Evolutionary conservation across 1,139 yeast genomes (phyloP), one percentile per base, ranked within the genome.

Genomic region (Barnettozyma hawaiiensis): DNA sequence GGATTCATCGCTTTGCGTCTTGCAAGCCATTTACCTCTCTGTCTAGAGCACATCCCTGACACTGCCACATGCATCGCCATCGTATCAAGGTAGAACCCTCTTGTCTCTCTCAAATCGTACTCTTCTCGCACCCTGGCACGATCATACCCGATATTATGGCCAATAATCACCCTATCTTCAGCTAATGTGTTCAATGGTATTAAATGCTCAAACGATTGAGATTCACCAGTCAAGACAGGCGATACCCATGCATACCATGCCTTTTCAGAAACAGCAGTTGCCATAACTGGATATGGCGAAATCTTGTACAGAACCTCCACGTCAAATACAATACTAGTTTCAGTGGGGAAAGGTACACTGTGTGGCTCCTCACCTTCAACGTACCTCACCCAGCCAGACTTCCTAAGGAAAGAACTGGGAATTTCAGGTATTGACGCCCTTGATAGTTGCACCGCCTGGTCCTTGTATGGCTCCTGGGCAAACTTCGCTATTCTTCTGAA

Each of bases 241-340:
- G 96, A 87, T 1, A 87, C 81, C 99, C 99, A 94, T 0, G 82
- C 81, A 59, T 90, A 94, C 96, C 97, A 89, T 0, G 97, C 96
- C 16, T 73, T 67, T 0, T 71, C 60, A 0, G 96, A 78, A 1
- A 75, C 82, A 8, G 97, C 95, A 0, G 87, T 78, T 2, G 96
- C 96, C 63, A 94, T 60, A 0, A 85, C 79, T 0, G 97, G 81
- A 59, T 78, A 89, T 8, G 75, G 76, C 0, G 94, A 77, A 1
- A 76, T 61, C 50, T 86, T 82, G 64, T 87, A 90, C 59, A 90
- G 59, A 0, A 84, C 87, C 60, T 94, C 99, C 7, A 86, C 92
- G 62, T 94, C 99, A 61, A 92, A 92, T 0, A 85, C 90, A 19
- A 90, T 59, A 6, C 76, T 78, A 21, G 71, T 66, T 31, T 75